A percentile compares a stretch with the other conserved stretches of the same genome.
These are phyloP conservation scores for Brassica balearica DNA, from an alignment of 441 rosid species.

Conservation along the genomic window DNA sequence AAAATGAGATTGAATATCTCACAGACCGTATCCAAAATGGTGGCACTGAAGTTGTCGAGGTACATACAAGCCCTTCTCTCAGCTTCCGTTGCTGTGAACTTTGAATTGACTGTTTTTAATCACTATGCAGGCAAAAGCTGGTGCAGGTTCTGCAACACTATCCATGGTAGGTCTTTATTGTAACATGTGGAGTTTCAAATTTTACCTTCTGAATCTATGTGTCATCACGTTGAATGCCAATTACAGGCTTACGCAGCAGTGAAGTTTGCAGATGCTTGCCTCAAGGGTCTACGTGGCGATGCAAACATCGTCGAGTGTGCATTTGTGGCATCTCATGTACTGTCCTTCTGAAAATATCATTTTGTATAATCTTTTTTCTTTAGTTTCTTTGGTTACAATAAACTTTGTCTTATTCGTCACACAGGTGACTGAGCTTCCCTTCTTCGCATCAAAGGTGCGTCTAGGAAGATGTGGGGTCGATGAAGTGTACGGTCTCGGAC, in stretches of 20 bases:
- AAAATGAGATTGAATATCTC: constrained; percentile 77
- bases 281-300: constrained; percentile 83
- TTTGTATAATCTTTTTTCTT: not conserved
- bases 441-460: constrained; percentile 84
- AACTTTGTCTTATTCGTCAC: not conserved
- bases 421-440: constrained; percentile 97
- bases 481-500: constrained; percentile 81
- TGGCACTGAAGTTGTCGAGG: constrained; percentile 98
- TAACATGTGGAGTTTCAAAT: not conserved
- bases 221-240: constrained; percentile 23
- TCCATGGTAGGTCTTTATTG: constrained; percentile 72
- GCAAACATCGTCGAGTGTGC: constrained; percentile 75
- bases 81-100: not conserved
- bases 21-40: constrained; percentile 96
- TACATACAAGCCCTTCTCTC: constrained; percentile 33
- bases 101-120: not conserved
- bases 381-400: not conserved
- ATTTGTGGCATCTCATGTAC: constrained; percentile 80
- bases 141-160: constrained; percentile 94
- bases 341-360: constrained; percentile 4
- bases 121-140: constrained; percentile 87
- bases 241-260: constrained; percentile 95
- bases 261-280: constrained; percentile 93
- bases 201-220: not conserved
- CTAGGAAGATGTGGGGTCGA: constrained; percentile 79